Evolutionary conservation across 1,284 basidiomycete genomes (phyloP).

Genomic region (Fomitiporia mediterranea): DNA sequence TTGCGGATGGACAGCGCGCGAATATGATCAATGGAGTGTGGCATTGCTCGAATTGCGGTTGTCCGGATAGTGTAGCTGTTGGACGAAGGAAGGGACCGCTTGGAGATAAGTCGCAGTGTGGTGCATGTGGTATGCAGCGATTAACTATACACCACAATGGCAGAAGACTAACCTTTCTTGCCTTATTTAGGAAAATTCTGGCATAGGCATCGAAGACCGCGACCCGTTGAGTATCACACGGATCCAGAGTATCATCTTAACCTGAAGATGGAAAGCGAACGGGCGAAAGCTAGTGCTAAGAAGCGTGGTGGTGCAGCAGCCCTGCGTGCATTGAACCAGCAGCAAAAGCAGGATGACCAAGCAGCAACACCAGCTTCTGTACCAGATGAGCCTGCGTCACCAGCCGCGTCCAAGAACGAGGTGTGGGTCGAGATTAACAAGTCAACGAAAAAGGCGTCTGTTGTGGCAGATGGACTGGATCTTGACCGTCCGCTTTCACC

Average conservation of each 20-base stretch:
- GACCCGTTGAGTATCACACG: constrained; percentile 72
- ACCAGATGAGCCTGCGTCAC: constrained; percentile 45
- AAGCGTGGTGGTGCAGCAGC: constrained; percentile 51
- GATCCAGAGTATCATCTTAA: constrained; percentile 65
- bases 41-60: constrained; percentile 91
- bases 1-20: constrained; percentile 73
- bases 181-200: constrained; percentile 80
- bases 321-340: constrained; percentile 34
- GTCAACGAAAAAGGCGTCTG: constrained; percentile 29
- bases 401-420: constrained; percentile 38
- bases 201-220: constrained; percentile 76
- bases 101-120: constrained; percentile 89
- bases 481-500: constrained; percentile 45
- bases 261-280: constrained; percentile 51
- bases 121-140: constrained; percentile 72
- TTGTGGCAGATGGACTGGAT: constrained; percentile 26
- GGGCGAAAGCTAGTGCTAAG: constrained; percentile 43
- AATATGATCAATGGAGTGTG: constrained; percentile 81
- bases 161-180: constrained; percentile 17
- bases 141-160: constrained; percentile 5
- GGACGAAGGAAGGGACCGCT: constrained; percentile 84
- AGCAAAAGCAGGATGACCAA: constrained; percentile 7
- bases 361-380: constrained; percentile 13
- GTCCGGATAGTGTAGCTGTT: constrained; percentile 79
- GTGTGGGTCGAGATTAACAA: constrained; percentile 32